Evolutionary conservation across 1,284 basidiomycete genomes (phyloP), one percentile per base, ranked within the genome.

Genomic region (Takashimella tepidaria): DNA sequence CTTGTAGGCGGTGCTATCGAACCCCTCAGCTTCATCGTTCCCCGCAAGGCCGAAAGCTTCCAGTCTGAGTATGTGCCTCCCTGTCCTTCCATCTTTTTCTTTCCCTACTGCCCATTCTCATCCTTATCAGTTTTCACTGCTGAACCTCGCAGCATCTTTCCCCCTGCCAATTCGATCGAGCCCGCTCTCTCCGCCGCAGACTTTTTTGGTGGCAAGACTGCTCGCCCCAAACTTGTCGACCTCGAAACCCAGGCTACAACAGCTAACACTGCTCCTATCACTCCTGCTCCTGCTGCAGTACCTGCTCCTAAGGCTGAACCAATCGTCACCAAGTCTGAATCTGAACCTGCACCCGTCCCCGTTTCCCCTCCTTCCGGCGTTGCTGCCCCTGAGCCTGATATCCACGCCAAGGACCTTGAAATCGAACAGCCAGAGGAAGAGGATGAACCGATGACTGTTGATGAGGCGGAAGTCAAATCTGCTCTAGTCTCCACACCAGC

Each of bases 21-120:
- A 71, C 89, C 92, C 2, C 87, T 98, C 64, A 85, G 85, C 1
- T 98, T 97, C 77, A 87, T 92, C 65, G 92, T 97, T 19, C 95
- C 93, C 11, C 84, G 93, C 62, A 92, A 88, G 61, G 67, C 73
- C 16, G 74, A 76, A 53, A 67, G 62, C 41, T 76, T 76, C 71
- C 74, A 76, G 57, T 60, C 69, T 16, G 74, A 76, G 72, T 74
- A n/a, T n/a, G 47, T 58, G 72, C 59, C 20, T 6, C 16, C 16
- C 21, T 27, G 23, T 37, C n/a, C n/a, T n/a, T n/a, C 5, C 21
- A 20, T 21, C 13, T 24, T n/a, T 25, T 24, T 10, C 6, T 24
- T 8, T 23, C 24, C 8, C 16, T 45, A 5, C 4, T 4, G 3
- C 23, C n/a, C 21, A 2, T 27, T 16, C 42, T 42, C 23, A 19